A percentile compares a stretch with the other conserved stretches of the same genome.
These are phyloP conservation scores for Metschnikowia chrysomelidarum DNA, from an alignment of 805 yeast species.

Conservation along the genomic window DNA sequence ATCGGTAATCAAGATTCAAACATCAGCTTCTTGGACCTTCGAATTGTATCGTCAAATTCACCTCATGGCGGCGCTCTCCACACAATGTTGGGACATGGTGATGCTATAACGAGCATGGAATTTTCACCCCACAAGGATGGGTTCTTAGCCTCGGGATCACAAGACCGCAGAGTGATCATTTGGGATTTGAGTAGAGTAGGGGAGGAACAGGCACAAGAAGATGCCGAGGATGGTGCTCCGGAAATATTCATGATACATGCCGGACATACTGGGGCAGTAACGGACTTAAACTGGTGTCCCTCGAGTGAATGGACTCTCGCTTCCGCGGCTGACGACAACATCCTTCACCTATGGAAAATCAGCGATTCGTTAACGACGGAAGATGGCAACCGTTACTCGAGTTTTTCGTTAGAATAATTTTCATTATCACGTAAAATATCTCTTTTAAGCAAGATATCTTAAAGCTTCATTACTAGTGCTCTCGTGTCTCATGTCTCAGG, in stretches of 20 bases:
- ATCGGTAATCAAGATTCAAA: constrained; percentile 70
- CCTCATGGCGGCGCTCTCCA: constrained; percentile 45
- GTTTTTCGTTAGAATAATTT: constrained; percentile 27
- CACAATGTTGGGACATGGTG: constrained; percentile 79
- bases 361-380: constrained; percentile 29
- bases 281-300: constrained; percentile 70
- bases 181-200: constrained; percentile 85
- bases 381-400: constrained; percentile 13
- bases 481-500: no score
- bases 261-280: constrained; percentile 78
- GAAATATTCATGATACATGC: constrained; percentile 91
- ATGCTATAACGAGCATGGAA: constrained; percentile 65
- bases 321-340: constrained; percentile 59
- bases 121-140: constrained; percentile 81
- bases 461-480: no score
- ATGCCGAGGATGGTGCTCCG: constrained; percentile 88
- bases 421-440: no score
- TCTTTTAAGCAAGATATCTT: no score
- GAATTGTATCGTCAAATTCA: constrained; percentile 24
- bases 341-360: constrained; percentile 59
- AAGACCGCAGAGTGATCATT: constrained; percentile 71
- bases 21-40: constrained; percentile 61
- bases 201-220: constrained; percentile 81
- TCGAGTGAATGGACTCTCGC: constrained; percentile 76
- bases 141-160: constrained; percentile 70